Conservation (phyloP, 805 yeast species). For the Cyberlindnera japonica region DNA sequence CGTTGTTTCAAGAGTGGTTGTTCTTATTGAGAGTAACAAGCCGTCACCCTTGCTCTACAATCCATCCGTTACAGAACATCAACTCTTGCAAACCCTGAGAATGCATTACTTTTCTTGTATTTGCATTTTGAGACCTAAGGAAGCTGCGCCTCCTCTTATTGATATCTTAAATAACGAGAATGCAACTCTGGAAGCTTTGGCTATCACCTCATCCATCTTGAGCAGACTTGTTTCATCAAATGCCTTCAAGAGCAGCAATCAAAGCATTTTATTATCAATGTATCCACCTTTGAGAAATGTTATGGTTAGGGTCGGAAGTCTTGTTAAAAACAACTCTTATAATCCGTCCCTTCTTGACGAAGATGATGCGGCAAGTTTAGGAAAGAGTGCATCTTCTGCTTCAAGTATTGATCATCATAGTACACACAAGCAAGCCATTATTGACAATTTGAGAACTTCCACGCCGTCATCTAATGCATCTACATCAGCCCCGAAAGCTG, state of each 20-base stretch:
- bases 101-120: conserved; percentile 28
- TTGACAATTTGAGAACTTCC: conserved; percentile 16
- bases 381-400: conserved; percentile 17
- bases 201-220: conserved; percentile 35
- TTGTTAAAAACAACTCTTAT: conserved; percentile 22
- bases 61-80: conserved; percentile 19
- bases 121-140: conserved; percentile 22
- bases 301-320: conserved; percentile 20
- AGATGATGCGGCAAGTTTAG: conserved; percentile 16
- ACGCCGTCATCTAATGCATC: conserved; percentile 20
- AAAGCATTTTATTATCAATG: conserved; percentile 26
- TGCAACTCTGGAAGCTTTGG: conserved; percentile 30
- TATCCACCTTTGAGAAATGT: conserved; percentile 31
- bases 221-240: conserved; percentile 30
- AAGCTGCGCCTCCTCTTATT: conserved; percentile 20
- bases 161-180: conserved; percentile 29
- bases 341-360: conserved; percentile 18
- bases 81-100: conserved; percentile 27
- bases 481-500: conserved; percentile 22
- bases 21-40: conserved; percentile 20
- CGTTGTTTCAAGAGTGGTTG: conserved; percentile 21
- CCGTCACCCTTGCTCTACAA: conserved; percentile 16
- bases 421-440: conserved; percentile 4
- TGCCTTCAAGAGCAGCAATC: conserved; percentile 24
- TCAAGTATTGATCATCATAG: conserved; percentile 18